Evolutionary conservation across 2,329 filamentous ascomycete species (phyloP), one percentile per base, ranked within the genome.

Genomic region (Sclerotiophoma versabilis): DNA sequence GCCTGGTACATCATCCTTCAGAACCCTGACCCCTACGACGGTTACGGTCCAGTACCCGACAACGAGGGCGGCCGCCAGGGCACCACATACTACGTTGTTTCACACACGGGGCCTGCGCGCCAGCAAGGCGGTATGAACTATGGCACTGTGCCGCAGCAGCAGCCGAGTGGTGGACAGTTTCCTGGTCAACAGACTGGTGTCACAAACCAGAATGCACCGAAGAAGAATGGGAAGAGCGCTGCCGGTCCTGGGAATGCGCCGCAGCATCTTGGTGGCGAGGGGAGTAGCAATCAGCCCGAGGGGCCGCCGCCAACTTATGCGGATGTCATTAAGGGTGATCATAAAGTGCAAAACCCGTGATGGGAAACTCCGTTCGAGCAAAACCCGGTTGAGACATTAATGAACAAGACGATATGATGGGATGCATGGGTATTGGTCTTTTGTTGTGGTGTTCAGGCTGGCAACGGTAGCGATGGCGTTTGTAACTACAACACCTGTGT

Each of bases 1-100:
- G 86, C 93, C 59, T 98, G 95, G 93, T 99, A 98, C 83, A 96
- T 98, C 77, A 97, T 99, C 77, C 85, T 91, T 69, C 89, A 91
- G 72, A 91, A 89, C 75, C 95, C 95, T 54, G 93, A 97, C 57
- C 76, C 79, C 64, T 78, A 84, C 33, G 75, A 81, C 51, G 60
- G 58, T 32, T 92, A 95, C 77, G 85, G 91, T 64, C 78, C 81
- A 44, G 74, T 84, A 5, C 73, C 76, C 30, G 84, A 87, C 47
- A 83, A 78, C 49, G 82, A 83, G 58, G 77, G 79, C 64, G 77
- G 76, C 19, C 54, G 59, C 25, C 58, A 59, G 48, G 41, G 65
- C 15, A 66, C 64, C 1, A 68, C 65, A 15, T 68, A 68, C 59
- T 68, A 68, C 44, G 65, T 68, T 15, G 63, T 68, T 12, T 59